These are phyloP conservation scores for Fusarium luffae DNA, from an alignment of 2,329 filamentous ascomycete genomes.

Conservation along the genomic window DNA sequence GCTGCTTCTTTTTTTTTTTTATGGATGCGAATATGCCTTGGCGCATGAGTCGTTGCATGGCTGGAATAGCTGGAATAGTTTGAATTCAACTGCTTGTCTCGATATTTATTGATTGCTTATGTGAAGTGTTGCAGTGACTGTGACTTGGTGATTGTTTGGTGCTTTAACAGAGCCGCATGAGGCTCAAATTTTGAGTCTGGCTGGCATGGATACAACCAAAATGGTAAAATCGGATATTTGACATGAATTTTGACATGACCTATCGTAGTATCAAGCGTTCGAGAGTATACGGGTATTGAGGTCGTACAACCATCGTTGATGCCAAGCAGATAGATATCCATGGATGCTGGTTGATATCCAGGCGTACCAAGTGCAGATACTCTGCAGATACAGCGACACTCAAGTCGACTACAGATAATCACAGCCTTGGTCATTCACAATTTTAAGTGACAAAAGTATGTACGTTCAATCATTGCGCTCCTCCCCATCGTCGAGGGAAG, in stretches of 20 bases:
- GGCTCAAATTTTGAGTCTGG: neutral
- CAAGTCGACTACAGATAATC: neutral
- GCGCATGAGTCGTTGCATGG: conserved; percentile 31
- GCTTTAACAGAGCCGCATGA: neutral
- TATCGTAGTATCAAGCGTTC: neutral
- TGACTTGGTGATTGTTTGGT: neutral
- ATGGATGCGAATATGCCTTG: conserved; percentile 26
- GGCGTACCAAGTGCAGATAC: neutral
- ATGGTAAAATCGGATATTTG: neutral
- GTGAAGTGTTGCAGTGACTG: neutral
- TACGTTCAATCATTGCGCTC: conserved; percentile 71
- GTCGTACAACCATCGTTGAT: neutral
- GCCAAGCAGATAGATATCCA: neutral
- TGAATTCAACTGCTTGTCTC: conserved; percentile 38
- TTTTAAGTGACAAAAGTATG: conserved; percentile 49
- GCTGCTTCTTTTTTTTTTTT: conserved; percentile 34
- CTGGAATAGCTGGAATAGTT: conserved; percentile 31
- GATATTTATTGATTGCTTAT: neutral
- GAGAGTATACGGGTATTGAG: neutral
- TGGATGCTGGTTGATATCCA: neutral
- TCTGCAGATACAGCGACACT: neutral
- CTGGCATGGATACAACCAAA: neutral
- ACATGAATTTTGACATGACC: neutral
- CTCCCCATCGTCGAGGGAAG: conserved; percentile 62
- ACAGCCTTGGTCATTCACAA: conserved; percentile 10